These are phyloP conservation scores for Mycena citricolor DNA, from an alignment of 1,284 basidiomycete species.

Conservation along the genomic window DNA sequence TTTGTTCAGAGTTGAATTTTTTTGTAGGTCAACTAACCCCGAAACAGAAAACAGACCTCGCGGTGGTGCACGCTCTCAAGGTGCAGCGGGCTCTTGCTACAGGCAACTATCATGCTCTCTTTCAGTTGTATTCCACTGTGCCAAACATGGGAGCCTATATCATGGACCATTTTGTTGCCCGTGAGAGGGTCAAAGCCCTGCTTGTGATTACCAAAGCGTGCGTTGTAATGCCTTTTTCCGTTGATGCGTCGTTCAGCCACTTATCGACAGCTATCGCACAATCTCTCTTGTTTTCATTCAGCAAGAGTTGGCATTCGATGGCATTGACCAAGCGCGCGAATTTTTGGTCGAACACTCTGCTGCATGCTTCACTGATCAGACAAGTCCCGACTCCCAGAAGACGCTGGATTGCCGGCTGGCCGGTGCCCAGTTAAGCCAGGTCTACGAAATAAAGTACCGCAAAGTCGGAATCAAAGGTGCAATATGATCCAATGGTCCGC, in stretches of 20 bases:
- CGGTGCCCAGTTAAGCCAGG: slow-evolving; percentile 49
- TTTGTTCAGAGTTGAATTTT: slow-evolving; percentile 83
- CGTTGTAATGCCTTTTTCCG: slow-evolving; percentile 32
- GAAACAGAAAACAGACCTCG: slow-evolving; percentile 77
- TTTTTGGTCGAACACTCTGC: slow-evolving; percentile 77
- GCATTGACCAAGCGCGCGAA: slow-evolving; percentile 57
- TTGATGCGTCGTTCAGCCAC: slow-evolving; percentile 1
- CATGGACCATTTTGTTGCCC: slow-evolving; percentile 97
- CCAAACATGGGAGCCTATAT: slow-evolving; percentile 99
- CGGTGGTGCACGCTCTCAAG: slow-evolving; percentile 85
- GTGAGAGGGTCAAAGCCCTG: slow-evolving; percentile 87
- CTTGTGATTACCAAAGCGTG: slow-evolving; percentile 92
- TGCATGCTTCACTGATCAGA: slow-evolving; percentile 68
- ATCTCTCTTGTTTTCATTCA: slow-evolving; percentile 79
- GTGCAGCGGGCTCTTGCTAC: slow-evolving; percentile 88
- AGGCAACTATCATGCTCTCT: slow-evolving; percentile 93
- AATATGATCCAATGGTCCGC: slow-evolving; percentile 37
- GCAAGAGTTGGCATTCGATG: slow-evolving; percentile 83
- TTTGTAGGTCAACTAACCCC: slow-evolving; percentile 94
- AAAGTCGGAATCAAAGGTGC: slow-evolving; percentile 75
- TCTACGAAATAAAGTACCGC: slow-evolving; percentile 74
- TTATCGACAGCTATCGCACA: slow-evolving; percentile 65
- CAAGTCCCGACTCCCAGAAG: slow-evolving; percentile 57
- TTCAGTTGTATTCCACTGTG: slow-evolving; percentile 80
- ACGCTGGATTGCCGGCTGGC: slow-evolving; percentile 67